Conservation (phyloP, 2,329 filamentous ascomycete species). For the Epichloe gansuensis region DNA sequence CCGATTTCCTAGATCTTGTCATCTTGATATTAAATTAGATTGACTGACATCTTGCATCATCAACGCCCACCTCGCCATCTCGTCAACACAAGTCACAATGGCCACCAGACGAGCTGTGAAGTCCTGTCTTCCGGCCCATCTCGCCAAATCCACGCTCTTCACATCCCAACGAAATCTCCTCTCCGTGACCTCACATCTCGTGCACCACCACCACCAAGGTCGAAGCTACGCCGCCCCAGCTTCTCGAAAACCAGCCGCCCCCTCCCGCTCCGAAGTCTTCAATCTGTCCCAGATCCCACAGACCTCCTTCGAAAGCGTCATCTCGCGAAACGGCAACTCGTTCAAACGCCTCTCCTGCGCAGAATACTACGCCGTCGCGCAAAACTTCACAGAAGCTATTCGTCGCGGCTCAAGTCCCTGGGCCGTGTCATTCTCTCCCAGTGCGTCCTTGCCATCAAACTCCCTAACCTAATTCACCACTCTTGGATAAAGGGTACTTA, state of each 20-base stretch:
- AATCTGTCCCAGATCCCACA: constrained; percentile 13
- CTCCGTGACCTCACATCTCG: background rate
- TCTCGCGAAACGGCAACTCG: constrained; percentile 7
- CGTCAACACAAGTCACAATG: background rate
- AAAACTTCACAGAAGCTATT: constrained; percentile 13
- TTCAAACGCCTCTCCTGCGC: constrained; percentile 11
- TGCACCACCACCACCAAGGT: background rate
- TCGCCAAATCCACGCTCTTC: background rate
- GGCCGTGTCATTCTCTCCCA: constrained; percentile 9
- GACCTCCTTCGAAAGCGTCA: constrained; percentile 10
- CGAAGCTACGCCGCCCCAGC: constrained; percentile 4
- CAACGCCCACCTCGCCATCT: background rate
- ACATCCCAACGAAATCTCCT: background rate
- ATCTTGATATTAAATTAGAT: background rate
- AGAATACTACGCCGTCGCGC: constrained; percentile 14
- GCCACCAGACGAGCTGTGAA: background rate
- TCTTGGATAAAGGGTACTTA: too few species aligned
- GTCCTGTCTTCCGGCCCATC: background rate
- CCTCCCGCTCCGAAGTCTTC: constrained; percentile 9
- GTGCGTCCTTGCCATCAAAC: constrained; percentile 10
- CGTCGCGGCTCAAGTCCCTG: constrained; percentile 11
- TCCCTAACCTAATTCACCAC: background rate
- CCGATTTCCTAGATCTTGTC: background rate
- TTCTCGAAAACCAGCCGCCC: background rate
- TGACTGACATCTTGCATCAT: background rate